Percentiles rank a stretch among this genome's conserved stretches.
These are phyloP conservation scores for Corylus americana DNA, from an alignment of 306 rosid species.

Conservation along the genomic window DNA sequence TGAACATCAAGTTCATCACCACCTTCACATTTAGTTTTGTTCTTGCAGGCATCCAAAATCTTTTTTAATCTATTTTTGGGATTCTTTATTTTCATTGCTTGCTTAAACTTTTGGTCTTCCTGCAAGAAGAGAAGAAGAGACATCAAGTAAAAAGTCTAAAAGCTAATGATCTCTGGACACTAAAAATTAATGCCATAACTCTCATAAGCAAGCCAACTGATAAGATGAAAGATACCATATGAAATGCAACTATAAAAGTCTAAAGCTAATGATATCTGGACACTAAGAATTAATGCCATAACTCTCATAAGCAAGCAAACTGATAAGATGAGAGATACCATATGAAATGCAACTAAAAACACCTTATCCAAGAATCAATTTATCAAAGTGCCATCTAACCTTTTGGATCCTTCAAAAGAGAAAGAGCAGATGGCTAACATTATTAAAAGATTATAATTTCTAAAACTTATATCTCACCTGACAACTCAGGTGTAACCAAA, in stretches of 20 bases:
- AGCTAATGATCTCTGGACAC: background rate
- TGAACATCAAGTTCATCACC: slow-evolving; percentile 89
- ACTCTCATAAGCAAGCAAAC: background rate
- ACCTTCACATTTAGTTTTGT: slow-evolving; percentile 91
- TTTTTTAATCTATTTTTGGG: slow-evolving; percentile 79
- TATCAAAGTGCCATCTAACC: background rate
- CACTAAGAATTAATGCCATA: background rate
- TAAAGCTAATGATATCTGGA: background rate
- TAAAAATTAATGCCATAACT: background rate
- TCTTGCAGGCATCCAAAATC: slow-evolving; percentile 90
- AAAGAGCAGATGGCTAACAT: background rate
- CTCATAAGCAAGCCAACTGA: background rate
- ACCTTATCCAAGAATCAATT: background rate
- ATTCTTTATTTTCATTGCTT: slow-evolving; percentile 77
- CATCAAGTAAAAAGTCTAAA: slow-evolving; percentile 14
- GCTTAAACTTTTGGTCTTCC: slow-evolving; percentile 92
- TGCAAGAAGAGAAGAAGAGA: slow-evolving; percentile 35
- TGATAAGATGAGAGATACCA: background rate
- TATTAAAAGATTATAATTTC: too few relatives aligned
- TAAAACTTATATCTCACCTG: background rate
- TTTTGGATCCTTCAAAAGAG: background rate
- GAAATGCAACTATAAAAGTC: background rate
- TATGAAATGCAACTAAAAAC: background rate
- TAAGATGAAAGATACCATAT: background rate
- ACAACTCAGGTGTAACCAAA: background rate